Percentiles rank a stretch among this genome's conserved stretches.
These are phyloP conservation scores for Alisma plantagoaquatica DNA, from an alignment of 106 monocot species.

Conservation along the genomic window DNA sequence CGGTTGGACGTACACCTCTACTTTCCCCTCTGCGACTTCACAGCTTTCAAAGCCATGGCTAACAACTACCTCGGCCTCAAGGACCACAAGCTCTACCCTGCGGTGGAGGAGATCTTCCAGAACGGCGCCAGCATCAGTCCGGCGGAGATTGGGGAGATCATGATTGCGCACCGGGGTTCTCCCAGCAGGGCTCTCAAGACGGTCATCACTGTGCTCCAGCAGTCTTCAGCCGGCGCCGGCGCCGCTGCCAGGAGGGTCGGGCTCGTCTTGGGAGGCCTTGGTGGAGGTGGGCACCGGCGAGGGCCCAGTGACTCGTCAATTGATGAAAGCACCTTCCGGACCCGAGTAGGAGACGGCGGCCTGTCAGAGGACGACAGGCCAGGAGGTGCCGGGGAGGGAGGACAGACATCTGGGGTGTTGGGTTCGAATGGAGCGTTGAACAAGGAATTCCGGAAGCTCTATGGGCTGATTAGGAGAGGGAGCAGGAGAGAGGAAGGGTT, in stretches of 20 bases:
- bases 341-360: too few species aligned
- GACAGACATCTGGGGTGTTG: conserved; percentile 17
- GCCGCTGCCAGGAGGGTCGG: not conserved
- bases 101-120: conserved; percentile 58
- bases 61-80: conserved; percentile 51
- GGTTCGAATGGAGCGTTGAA: conserved; percentile 15
- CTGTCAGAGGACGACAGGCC: too few species aligned
- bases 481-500: conserved; percentile 30
- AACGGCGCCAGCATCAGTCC: conserved; percentile 34
- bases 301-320: too few species aligned
- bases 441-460: conserved; percentile 57
- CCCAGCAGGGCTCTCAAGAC: conserved; percentile 54
- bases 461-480: conserved; percentile 42
- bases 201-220: conserved; percentile 37
- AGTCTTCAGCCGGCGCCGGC: not conserved
- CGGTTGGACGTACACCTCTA: conserved; percentile 46
- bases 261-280: conserved; percentile 1
- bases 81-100: conserved; percentile 60
- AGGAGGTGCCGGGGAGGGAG: conserved; percentile 13
- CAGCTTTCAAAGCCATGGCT: conserved; percentile 55
- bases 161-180: conserved; percentile 51
- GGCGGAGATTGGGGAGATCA: conserved; percentile 64
- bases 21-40: conserved; percentile 60
- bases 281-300: not conserved
- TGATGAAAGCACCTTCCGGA: too few species aligned